These are phyloP conservation scores for Dactylellina parvicollis DNA, from an alignment of 2,329 filamentous ascomycete species.

Conservation along the genomic window DNA sequence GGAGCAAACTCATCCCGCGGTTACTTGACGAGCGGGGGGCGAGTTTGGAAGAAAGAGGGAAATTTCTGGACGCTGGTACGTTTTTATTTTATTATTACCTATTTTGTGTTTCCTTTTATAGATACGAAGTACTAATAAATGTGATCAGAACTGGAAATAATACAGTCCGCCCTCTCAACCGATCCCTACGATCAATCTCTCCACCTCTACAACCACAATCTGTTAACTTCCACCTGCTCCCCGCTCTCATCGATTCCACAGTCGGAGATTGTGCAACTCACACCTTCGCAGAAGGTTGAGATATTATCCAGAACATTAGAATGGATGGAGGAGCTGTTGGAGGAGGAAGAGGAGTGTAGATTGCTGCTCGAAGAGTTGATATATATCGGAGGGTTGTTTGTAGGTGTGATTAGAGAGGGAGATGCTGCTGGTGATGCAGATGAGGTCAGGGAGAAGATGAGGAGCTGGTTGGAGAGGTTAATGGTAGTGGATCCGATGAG, in stretches of 20 bases:
- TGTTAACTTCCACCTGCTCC: constrained; percentile 73
- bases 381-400: constrained; percentile 17
- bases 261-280: constrained; percentile 64
- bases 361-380: constrained; percentile 42
- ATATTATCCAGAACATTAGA: constrained; percentile 78
- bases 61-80: constrained; percentile 76
- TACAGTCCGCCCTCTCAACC: constrained; percentile 82
- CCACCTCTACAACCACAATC: constrained; percentile 92
- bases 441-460: constrained; percentile 16
- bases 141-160: constrained; percentile 73
- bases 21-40: constrained; percentile 77
- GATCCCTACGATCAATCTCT: constrained; percentile 94
- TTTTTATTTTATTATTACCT: constrained; percentile 10
- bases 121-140: neutral
- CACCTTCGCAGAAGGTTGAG: constrained; percentile 69
- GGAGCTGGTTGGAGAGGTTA: constrained; percentile 30
- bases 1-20: constrained; percentile 81
- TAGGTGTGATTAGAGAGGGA: neutral
- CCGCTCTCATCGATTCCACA: constrained; percentile 77
- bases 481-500: constrained; percentile 45
- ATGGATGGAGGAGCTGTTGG: constrained; percentile 74
- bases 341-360: constrained; percentile 61
- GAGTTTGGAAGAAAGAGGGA: constrained; percentile 70
- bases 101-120: neutral
- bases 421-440: neutral